A percentile compares a stretch with the other conserved stretches of the same genome.
These are phyloP conservation scores for Cucumis variabilis DNA, from an alignment of 331 rosid genomes.

Conservation along the genomic window DNA sequence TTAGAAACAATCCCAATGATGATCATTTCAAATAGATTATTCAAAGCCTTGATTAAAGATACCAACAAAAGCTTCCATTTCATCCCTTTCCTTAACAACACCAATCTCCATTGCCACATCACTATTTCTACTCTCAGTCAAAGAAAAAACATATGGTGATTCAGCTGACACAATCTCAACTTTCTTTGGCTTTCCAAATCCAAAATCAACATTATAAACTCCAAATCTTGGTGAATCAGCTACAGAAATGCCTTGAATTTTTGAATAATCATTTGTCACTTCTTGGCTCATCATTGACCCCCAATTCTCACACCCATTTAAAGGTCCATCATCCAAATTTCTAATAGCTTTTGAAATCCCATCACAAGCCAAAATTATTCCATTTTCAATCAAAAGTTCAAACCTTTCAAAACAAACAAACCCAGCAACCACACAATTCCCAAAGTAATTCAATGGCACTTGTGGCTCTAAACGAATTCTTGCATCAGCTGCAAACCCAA, in stretches of 20 bases:
- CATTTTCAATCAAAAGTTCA: conserved; percentile 31
- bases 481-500: neutral
- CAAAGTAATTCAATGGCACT: conserved; percentile 36
- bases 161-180: conserved; percentile 40
- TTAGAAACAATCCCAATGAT: neutral
- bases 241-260: neutral
- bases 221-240: conserved; percentile 36
- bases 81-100: conserved; percentile 31
- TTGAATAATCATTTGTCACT: neutral
- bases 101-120: conserved; percentile 46
- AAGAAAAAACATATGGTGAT: conserved; percentile 18
- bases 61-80: conserved; percentile 47
- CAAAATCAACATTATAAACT: conserved; percentile 38
- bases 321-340: conserved; percentile 19
- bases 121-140: conserved; percentile 41
- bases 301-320: conserved; percentile 27
- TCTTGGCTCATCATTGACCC: neutral
- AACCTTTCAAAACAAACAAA: neutral
- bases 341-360: conserved; percentile 29
- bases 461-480: conserved; percentile 34
- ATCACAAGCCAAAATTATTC: conserved; percentile 35
- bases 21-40: conserved; percentile 5
- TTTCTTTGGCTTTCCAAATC: conserved; percentile 45
- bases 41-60: conserved; percentile 35
- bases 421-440: conserved; percentile 27